phyloP scores from a whole-genome alignment of 805 yeast genomes.

The Candida qinlingensis region DNA sequence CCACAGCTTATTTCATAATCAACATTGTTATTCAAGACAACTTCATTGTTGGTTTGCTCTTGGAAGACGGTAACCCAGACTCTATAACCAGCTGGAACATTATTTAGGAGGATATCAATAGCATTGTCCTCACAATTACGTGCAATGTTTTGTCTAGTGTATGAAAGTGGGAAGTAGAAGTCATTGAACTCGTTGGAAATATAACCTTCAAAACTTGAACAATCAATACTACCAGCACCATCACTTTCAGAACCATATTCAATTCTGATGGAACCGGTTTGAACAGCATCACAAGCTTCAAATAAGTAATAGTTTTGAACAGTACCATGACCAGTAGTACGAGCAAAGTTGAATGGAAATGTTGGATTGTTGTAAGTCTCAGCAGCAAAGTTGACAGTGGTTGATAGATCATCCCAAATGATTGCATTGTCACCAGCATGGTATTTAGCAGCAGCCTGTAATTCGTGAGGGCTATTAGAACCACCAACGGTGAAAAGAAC shows the following conservation, averaged over 20 bases:
- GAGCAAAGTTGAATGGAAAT: constrained; percentile 22
- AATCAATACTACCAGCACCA: constrained; percentile 19
- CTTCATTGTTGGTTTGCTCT: constrained; percentile 7
- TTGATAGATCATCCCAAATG: constrained; percentile 23
- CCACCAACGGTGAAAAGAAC: constrained; percentile 33
- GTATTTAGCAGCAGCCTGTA: constrained; percentile 27
- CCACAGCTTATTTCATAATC: constrained; percentile 14
- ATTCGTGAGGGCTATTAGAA: constrained; percentile 25
- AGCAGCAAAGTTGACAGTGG: constrained; percentile 26
- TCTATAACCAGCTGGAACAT: constrained; percentile 24
- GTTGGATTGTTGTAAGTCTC: constrained; percentile 8
- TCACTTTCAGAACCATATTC: constrained; percentile 11
- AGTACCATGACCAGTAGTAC: constrained; percentile 28
- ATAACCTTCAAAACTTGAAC: constrained; percentile 17
- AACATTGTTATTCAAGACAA: constrained; percentile 8
- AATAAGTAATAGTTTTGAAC: constrained; percentile 30
- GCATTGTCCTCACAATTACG: constrained; percentile 24
- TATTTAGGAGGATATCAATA: constrained; percentile 16
- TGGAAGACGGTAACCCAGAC: constrained; percentile 30
- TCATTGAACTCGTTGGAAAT: constrained; percentile 28
- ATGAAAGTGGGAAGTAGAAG: constrained; percentile 28
- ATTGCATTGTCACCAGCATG: constrained; percentile 25
- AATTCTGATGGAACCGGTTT: constrained; percentile 24
- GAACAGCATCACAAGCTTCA: constrained; percentile 27
- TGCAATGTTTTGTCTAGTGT: constrained; percentile 6